Evolutionary conservation across 176 grass and related monocot species (phyloP).

Genomic region (Oryza punctata): DNA sequence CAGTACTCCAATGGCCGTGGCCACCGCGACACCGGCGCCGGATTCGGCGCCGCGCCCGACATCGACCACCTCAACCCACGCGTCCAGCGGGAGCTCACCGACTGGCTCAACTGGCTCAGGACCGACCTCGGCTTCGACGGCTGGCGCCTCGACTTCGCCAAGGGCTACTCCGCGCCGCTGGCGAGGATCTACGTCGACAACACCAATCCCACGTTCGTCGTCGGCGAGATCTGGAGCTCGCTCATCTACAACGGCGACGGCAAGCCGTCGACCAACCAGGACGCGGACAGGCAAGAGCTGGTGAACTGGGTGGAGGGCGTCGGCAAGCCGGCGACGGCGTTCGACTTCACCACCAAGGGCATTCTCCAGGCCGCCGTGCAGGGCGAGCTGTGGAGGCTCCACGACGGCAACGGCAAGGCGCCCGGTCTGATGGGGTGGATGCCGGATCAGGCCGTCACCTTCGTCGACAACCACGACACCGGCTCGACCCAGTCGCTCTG

Average conservation of each 20-base stretch:
- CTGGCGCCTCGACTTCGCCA: slow-evolving; percentile 82
- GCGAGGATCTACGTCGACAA: slow-evolving; percentile 45
- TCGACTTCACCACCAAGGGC: slow-evolving; percentile 63
- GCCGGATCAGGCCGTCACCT: slow-evolving; percentile 69
- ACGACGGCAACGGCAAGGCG: slow-evolving; percentile 53
- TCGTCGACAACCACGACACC: slow-evolving; percentile 76
- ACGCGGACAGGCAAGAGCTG: slow-evolving; percentile 43
- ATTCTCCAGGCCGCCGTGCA: slow-evolving; percentile 43
- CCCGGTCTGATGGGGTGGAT: slow-evolving; percentile 61
- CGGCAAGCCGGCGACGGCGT: slow-evolving; percentile 31
- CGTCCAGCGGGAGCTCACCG: slow-evolving; percentile 64
- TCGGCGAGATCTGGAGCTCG: slow-evolving; percentile 54
- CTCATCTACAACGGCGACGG: slow-evolving; percentile 38
- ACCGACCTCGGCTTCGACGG: slow-evolving; percentile 62
- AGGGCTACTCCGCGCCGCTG: slow-evolving; percentile 50
- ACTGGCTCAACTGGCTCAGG: slow-evolving; percentile 77
- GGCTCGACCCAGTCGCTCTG: slow-evolving; percentile 60
- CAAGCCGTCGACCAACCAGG: slow-evolving; percentile 35
- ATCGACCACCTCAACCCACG: slow-evolving; percentile 77
- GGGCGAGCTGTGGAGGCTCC: slow-evolving; percentile 48
- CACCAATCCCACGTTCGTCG: slow-evolving; percentile 31
- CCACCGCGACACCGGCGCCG: slow-evolving; percentile 59
- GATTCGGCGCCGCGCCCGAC: slow-evolving; percentile 60
- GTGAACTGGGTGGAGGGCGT: slow-evolving; percentile 45
- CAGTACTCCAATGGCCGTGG: slow-evolving; percentile 52